Conservation (phyloP, 139 green algal genomes). For the Auxenochlorella pyrenoidosa region DNA sequence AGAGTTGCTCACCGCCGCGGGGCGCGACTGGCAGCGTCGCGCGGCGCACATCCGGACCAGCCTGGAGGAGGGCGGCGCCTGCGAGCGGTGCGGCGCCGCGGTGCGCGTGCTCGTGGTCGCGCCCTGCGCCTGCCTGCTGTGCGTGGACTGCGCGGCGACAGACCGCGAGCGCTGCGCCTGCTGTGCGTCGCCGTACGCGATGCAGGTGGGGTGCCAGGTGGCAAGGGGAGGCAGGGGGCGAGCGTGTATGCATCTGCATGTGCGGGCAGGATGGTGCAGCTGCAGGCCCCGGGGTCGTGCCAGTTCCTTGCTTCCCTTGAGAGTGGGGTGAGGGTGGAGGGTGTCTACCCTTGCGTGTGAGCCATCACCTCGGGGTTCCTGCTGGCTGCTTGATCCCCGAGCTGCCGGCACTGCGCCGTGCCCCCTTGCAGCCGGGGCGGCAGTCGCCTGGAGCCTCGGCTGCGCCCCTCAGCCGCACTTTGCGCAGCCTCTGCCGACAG, state of each 20-base stretch:
- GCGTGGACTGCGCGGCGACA: slow-evolving; percentile 76
- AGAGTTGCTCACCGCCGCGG: slow-evolving; percentile 4
- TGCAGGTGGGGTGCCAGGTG: slow-evolving; percentile 44
- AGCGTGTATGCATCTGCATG: background rate
- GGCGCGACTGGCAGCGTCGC: background rate
- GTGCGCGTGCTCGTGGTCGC: slow-evolving; percentile 79
- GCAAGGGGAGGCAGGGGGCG: background rate
- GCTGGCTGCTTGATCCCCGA: no score
- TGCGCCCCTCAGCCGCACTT: no score
- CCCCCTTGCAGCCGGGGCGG: no score
- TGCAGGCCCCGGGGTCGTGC: no score
- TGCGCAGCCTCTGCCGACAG: no score
- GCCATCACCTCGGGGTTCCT: no score
- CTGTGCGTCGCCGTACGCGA: slow-evolving; percentile 65
- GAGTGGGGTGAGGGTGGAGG: no score
- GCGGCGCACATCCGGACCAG: background rate
- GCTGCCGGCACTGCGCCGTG: no score
- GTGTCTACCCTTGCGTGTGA: no score
- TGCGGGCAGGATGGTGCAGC: no score
- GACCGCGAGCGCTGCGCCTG: slow-evolving; percentile 39
- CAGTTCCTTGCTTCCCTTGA: no score
- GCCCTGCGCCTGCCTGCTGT: slow-evolving; percentile 90
- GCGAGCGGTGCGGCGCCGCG: slow-evolving; percentile 53
- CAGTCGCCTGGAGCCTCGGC: no score
- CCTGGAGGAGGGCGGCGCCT: slow-evolving; percentile 64